Percentiles rank a stretch among this genome's conserved stretches.
These are phyloP conservation scores for Yamadazyma akitaensis DNA, from an alignment of 805 yeast genomes.

Conservation along the genomic window DNA sequence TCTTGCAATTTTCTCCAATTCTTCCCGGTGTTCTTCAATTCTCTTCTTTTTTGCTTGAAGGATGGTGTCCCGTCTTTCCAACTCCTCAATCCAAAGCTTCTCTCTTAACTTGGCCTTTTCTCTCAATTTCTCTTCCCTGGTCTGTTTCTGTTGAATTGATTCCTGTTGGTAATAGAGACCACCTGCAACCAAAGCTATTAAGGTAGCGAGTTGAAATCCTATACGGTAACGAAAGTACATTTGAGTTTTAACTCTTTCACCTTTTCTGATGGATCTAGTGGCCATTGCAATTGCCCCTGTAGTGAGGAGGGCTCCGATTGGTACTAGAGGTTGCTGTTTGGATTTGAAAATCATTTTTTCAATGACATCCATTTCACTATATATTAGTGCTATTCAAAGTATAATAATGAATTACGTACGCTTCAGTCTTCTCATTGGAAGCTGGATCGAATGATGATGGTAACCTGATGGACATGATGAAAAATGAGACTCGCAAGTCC, in stretches of 20 bases:
- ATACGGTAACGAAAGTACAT: constrained; percentile 88
- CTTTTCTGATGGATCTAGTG: constrained; percentile 67
- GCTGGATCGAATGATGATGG: constrained; percentile 50
- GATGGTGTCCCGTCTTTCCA: constrained; percentile 80
- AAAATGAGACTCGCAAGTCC: neutral
- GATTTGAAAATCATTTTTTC: constrained; percentile 60
- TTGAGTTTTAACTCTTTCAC: constrained; percentile 75
- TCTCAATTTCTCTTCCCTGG: constrained; percentile 62
- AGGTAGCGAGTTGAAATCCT: constrained; percentile 77
- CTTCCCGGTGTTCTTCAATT: constrained; percentile 58
- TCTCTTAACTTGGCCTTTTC: constrained; percentile 87
- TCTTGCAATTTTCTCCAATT: constrained; percentile 30
- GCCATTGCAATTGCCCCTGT: constrained; percentile 79
- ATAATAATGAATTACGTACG: constrained; percentile 35
- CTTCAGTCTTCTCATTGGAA: constrained; percentile 30
- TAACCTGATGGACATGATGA: constrained; percentile 19
- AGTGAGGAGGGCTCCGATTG: constrained; percentile 76
- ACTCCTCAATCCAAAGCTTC: constrained; percentile 80
- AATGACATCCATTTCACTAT: constrained; percentile 41
- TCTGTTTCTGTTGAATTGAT: constrained; percentile 39
- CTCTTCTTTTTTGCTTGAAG: constrained; percentile 64
- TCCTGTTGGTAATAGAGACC: constrained; percentile 64
- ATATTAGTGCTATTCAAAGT: constrained; percentile 13
- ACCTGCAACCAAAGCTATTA: constrained; percentile 79
- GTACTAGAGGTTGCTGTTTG: constrained; percentile 87